These are phyloP conservation scores for Peltaster fructicola DNA, from an alignment of 2,329 filamentous ascomycete genomes.

Conservation along the genomic window DNA sequence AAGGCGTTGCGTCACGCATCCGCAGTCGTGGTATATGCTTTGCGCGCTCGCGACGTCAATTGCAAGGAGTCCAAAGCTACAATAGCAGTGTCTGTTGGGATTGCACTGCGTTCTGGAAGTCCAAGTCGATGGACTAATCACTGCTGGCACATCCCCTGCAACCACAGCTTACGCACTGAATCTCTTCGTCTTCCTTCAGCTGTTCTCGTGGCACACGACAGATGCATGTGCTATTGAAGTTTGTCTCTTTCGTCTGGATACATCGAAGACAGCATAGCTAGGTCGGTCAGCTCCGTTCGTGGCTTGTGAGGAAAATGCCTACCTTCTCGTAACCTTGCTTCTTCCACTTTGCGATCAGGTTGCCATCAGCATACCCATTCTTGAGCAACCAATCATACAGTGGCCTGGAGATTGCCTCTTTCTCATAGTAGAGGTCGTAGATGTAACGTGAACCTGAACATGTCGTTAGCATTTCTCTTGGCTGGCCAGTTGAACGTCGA, in stretches of 20 bases:
- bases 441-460: constrained; percentile 57
- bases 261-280: constrained; percentile 87
- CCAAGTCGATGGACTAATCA: constrained; percentile 40
- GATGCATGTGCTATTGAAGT: constrained; percentile 94
- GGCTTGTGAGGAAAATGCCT: too few species aligned
- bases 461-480: constrained; percentile 1
- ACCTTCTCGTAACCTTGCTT: constrained; percentile 98
- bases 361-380: constrained; percentile 87
- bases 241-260: constrained; percentile 99
- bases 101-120: constrained; percentile 5
- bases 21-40: too few species aligned
- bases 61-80: too few species aligned
- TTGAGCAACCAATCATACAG: constrained; percentile 95
- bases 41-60: too few species aligned
- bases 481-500: not conserved
- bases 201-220: constrained; percentile 83
- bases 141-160: constrained; percentile 79
- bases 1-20: too few species aligned
- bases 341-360: constrained; percentile 98
- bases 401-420: constrained; percentile 81
- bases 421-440: constrained; percentile 95
- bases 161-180: constrained; percentile 90
- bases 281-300: constrained; percentile 1
- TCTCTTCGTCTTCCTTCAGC: constrained; percentile 74
- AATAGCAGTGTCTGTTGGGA: constrained; percentile 14